Base-by-base conservation (phyloP, 2,329 filamentous ascomycete species). In the Diatrype stigma region DNA sequence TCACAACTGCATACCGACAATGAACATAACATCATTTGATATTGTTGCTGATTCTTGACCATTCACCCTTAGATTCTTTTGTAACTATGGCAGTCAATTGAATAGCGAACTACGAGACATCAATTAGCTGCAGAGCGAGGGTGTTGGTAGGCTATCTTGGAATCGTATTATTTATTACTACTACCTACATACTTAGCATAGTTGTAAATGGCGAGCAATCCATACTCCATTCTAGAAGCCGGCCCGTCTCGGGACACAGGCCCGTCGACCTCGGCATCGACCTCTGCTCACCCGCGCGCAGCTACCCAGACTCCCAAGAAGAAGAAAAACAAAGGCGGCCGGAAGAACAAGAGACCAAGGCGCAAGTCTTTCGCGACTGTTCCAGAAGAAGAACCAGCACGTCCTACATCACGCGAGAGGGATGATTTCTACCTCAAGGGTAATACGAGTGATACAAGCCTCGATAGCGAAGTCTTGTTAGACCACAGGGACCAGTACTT, bases 401-500 rank as follows among this genome's bases (percentile, higher is more conserved):
- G 68, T 65, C 32, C 55, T 67, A 14, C 58, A 51, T n/a, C 50
- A 51, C 10, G 50, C 57, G 60, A 63, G 45, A 51, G 68, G 51
- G 66, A 73, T 52, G 72, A 69, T 44, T 77, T 82, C 64, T 81
- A 81, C 63, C 67, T 78, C 52, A 69, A 73, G 47, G 65, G 74
- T 7, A 70, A 88, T 65, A 65, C 85, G 56, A 97, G 93, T 72
- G 85, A 80, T 61, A 91, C 89, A 1, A 97, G 93, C 68, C 74
- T 97, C 56, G 93, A 96, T 59, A 96, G 91, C 67, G 87, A 96
- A 65, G 86, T 83, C 7, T 73, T 97, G 59, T 74, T 97, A 17
- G 93, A 97, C 70, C 93, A 97, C 69, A 82, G 56, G 47, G 54
- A 59, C 51, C 48, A 66, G 46, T 51, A 51, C 17, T 60, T 47